These are phyloP conservation scores for Brassica balearica DNA, from an alignment of 441 rosid genomes.

Conservation along the genomic window DNA sequence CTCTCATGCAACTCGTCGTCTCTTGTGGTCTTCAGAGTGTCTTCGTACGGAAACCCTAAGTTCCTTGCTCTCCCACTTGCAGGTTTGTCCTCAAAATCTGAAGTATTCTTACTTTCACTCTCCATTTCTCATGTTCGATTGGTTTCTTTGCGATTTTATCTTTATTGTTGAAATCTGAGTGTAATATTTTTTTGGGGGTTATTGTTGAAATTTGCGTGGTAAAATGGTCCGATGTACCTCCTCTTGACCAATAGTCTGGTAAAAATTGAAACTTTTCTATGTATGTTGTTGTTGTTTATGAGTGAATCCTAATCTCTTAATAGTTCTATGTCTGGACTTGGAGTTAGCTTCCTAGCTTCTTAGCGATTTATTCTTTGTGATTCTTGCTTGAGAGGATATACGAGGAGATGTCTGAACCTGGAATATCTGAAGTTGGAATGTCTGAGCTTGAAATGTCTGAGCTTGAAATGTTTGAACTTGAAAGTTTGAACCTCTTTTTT, in stretches of 20 bases:
- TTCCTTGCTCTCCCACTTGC: neutral
- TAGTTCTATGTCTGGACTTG: neutral
- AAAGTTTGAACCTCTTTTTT: no score
- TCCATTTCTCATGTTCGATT: no score
- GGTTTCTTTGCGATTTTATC: neutral
- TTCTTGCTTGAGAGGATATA: neutral
- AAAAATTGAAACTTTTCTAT: no score
- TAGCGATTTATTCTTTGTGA: neutral
- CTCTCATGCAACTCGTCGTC: neutral
- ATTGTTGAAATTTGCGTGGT: neutral
- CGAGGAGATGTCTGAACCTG: neutral
- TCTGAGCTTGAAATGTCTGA: neutral
- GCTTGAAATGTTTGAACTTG: neutral
- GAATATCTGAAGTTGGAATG: no score
- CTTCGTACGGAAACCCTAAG: neutral
- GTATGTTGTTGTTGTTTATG: neutral
- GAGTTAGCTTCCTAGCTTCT: neutral
- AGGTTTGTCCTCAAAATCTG: neutral
- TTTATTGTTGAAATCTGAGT: neutral
- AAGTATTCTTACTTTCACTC: neutral
- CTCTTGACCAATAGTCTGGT: neutral
- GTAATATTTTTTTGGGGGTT: neutral
- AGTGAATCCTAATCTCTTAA: no score
- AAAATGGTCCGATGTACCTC: neutral
- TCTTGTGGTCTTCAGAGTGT: neutral